Conservation (phyloP, 75 land plant species). For the Picea sitchensis region DNA sequence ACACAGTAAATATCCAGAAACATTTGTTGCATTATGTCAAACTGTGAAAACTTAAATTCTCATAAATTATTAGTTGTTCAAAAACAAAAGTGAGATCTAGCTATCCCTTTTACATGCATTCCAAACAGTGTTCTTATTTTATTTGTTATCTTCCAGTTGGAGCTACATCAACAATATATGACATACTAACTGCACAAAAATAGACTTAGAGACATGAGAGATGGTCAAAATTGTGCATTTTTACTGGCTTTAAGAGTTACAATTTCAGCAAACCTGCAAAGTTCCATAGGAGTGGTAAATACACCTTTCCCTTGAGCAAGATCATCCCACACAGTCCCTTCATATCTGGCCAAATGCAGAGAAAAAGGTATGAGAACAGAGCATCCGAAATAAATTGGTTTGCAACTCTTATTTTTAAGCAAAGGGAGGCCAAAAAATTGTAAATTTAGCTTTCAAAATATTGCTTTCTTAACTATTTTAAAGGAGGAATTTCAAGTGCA, state of each 20-base stretch:
- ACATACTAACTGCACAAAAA: neutral
- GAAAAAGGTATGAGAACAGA: neutral
- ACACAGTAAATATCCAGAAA: too few species aligned
- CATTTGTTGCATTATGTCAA: too few species aligned
- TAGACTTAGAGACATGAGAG: neutral
- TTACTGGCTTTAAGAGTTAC: neutral
- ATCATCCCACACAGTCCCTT: constrained; percentile 97
- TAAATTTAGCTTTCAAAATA: neutral
- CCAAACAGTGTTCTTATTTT: neutral
- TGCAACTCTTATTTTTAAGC: too few species aligned
- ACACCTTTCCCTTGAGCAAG: constrained; percentile 95
- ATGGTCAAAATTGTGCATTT: neutral
- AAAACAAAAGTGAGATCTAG: neutral
- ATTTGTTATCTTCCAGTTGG: neutral
- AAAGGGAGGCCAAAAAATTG: neutral
- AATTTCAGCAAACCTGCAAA: constrained; percentile 45
- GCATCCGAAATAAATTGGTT: neutral
- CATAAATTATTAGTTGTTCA: neutral
- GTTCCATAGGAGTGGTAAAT: constrained; percentile 70
- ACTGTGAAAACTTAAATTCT: too few species aligned
- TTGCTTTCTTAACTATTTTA: too few species aligned
- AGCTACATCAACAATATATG: neutral
- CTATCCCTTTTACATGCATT: neutral
- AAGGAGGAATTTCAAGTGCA: neutral
- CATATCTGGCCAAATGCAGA: constrained; percentile 54